Evolutionary conservation across 495 filamentous ascomycete species (phyloP), one percentile per base, ranked within the genome.

Genomic region (Penicillium bialowiezense): DNA sequence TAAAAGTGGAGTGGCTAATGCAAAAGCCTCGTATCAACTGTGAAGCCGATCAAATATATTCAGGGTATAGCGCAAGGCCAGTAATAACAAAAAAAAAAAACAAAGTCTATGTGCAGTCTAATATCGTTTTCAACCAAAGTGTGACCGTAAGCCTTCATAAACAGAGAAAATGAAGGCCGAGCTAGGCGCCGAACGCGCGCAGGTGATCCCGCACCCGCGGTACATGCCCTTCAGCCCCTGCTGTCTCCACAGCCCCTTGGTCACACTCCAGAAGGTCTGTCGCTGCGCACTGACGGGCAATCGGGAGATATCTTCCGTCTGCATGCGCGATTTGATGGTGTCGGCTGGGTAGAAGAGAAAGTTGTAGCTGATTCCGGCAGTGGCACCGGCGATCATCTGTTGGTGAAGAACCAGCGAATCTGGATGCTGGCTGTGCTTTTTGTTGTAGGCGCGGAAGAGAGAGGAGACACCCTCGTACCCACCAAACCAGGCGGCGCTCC

Each of bases 121-220:
- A n/a, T n/a, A n/a, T n/a, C n/a, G n/a, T 29, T 23, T 44, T 75
- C 58, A 77, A 52, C 64, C 63, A 66, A 90, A 79, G 62, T 81
- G 75, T 43, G 71, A 77, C 65, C 86, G 87, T 69, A 97, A 71
- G 33, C 81, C 83, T 71, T 97, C 91, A 65, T 89, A 97, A 26
- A 97, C 79, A 32, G 91, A 86, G 61, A 98, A 99, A 47, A 99
- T 99, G 58, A 97, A 88, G 29, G 92, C 95, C n/a, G 89, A 95
- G 61, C 91, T 95, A 0, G 93, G 93, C 20, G 90, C 91, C 17
- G 89, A 85, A 44, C 93, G 79, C 23, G 80, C 73, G 34, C 92
- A 89, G 7, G 93, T 99, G 47, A 97, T 95, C 13, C 93, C 93
- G 56, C 93, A 99, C 5, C 93, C 93, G 36, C 91, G 79, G 68